Conservation (phyloP, 2,329 filamentous ascomycete species). For the Cladosporium sp. region DNA sequence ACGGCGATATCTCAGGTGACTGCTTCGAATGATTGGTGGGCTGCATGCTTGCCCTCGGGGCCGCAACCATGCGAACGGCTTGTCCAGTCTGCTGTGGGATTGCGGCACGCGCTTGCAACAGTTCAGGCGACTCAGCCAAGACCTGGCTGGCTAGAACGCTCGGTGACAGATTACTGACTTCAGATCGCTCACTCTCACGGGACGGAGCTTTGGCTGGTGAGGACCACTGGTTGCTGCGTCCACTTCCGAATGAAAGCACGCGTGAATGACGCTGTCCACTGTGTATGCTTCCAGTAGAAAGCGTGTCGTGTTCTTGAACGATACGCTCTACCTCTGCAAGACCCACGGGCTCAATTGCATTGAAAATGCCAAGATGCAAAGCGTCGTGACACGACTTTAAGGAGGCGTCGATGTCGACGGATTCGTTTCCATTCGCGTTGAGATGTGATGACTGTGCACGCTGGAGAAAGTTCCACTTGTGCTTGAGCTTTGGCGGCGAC, state of each 20-base stretch:
- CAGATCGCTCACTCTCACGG: constrained; percentile 19
- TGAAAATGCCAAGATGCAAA: constrained; percentile 57
- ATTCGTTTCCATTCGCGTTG: constrained; percentile 29
- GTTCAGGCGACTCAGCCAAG: constrained; percentile 29
- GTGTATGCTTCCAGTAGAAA: constrained; percentile 22
- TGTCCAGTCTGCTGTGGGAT: constrained; percentile 26
- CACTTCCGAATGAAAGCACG: constrained; percentile 20
- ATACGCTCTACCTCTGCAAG: constrained; percentile 49
- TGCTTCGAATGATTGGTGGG: not conserved
- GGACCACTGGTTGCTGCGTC: constrained; percentile 31
- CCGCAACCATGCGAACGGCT: constrained; percentile 23
- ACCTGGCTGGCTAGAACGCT: constrained; percentile 27
- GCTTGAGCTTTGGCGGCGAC: constrained; percentile 37
- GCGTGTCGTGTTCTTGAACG: constrained; percentile 38
- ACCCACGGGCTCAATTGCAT: constrained; percentile 47
- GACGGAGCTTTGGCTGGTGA: constrained; percentile 25
- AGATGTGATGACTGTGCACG: constrained; percentile 44
- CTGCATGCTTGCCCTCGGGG: not conserved
- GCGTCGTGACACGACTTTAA: constrained; percentile 1
- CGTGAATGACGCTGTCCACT: constrained; percentile 27
- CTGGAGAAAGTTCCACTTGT: constrained; percentile 63
- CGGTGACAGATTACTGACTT: constrained; percentile 21
- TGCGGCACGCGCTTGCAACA: constrained; percentile 27
- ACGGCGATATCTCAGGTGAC: not conserved
- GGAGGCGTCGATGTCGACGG: not conserved